Evolutionary conservation across 2,329 filamentous ascomycete species (phyloP).

Genomic region (Ophiognomonia clavigignenti-juglandacearum): DNA sequence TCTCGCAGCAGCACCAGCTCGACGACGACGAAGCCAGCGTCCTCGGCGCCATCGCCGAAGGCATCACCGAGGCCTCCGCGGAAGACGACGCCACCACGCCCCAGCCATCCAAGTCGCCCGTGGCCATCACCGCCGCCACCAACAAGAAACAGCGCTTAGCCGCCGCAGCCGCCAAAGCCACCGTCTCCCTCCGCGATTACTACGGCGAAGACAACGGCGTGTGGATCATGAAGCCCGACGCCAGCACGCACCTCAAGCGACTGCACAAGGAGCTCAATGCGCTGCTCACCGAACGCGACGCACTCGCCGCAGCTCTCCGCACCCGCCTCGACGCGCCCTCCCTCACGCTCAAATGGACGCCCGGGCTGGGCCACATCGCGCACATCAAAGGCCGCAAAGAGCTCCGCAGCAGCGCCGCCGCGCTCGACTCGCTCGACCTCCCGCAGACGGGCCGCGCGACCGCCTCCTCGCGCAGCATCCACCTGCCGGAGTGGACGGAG

Average conservation of each 20-base stretch:
- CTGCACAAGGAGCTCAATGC: conserved; percentile 65
- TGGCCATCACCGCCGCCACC: not conserved
- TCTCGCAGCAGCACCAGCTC: conserved; percentile 73
- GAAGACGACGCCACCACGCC: conserved; percentile 50
- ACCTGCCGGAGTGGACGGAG: conserved; percentile 76
- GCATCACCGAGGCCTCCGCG: conserved; percentile 56
- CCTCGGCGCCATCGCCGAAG: conserved; percentile 68
- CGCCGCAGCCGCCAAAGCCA: conserved; percentile 30
- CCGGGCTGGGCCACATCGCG: conserved; percentile 82
- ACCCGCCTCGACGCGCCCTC: conserved; percentile 55
- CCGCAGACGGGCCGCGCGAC: conserved; percentile 45
- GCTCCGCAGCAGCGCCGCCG: conserved; percentile 62
- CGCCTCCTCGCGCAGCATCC: conserved; percentile 80
- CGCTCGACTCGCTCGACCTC: conserved; percentile 26
- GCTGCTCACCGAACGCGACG: conserved; percentile 55
- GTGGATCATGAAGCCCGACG: conserved; percentile 63
- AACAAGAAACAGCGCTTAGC: conserved; percentile 20
- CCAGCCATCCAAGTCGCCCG: conserved; percentile 38
- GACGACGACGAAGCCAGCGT: conserved; percentile 68
- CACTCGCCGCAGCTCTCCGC: conserved; percentile 58
- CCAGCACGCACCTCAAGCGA: conserved; percentile 58
- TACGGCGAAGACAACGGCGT: conserved; percentile 56
- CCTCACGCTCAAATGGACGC: conserved; percentile 79
- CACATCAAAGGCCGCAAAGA: conserved; percentile 74
- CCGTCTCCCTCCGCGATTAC: conserved; percentile 46